Conservation (phyloP, 225 moss, liverwort and hornwort species). For the Takakia lepidozioides region DNA sequence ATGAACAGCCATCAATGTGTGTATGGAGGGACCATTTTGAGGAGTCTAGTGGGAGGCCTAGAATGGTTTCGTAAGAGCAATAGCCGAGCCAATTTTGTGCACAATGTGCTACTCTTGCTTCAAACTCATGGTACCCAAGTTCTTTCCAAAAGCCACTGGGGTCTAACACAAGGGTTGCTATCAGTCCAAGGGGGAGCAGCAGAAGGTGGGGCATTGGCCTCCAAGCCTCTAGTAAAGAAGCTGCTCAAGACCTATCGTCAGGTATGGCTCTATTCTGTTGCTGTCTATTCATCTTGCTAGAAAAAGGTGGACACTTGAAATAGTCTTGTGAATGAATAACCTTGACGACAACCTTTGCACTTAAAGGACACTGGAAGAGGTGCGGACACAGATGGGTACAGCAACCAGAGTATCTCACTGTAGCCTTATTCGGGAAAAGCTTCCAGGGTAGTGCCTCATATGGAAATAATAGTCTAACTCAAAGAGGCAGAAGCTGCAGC, state of each 20-base stretch:
- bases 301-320: too few relatives aligned
- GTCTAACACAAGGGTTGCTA: conserved; percentile 33
- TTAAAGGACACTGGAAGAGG: too few relatives aligned
- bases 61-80: conserved; percentile 56
- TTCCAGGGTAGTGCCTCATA: too few relatives aligned
- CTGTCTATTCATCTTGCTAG: too few relatives aligned
- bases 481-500: too few relatives aligned
- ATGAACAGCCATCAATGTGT: conserved; percentile 15
- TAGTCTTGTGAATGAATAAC: too few relatives aligned
- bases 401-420: too few relatives aligned
- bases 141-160: conserved; percentile 39
- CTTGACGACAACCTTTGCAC: too few relatives aligned
- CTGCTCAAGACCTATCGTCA: conserved; percentile 67
- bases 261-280: conserved; percentile 33
- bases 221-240: conserved; percentile 75
- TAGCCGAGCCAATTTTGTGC: conserved; percentile 60
- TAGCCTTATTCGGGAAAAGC: too few relatives aligned
- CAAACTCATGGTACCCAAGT: conserved; percentile 32
- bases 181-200: conserved; percentile 32
- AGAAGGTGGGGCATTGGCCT: conserved; percentile 32
- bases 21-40: conserved; percentile 32
- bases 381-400: too few relatives aligned
- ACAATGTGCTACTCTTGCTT: conserved; percentile 50
- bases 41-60: conserved; percentile 50
- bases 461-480: too few relatives aligned